Base-by-base conservation (phyloP, 2,329 filamentous ascomycete species). In the Pyrenophora graminea region DNA sequence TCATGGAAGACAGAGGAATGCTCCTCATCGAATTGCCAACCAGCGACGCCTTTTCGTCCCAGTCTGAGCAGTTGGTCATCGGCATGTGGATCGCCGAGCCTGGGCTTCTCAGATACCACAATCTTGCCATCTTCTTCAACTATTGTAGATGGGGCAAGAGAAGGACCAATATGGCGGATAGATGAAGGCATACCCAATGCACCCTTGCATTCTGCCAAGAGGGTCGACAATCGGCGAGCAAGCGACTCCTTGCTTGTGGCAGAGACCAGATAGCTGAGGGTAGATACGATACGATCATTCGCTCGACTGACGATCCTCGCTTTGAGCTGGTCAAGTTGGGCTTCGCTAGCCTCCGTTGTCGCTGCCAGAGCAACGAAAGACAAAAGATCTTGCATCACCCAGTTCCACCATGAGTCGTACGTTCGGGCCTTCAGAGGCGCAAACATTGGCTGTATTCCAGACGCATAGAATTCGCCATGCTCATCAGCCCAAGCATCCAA, bases 341-440 rank as follows among this genome's bases (percentile, higher is more conserved):
- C 18, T 7, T 19, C 21, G 13, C 18, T 19, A 4, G 25, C 15
- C n/a, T 42, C 39, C 19, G 44, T 8, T 39, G 6, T n/a, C 32
- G 39, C 39, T 32, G 25, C 30, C n/a, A 31, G 25, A 32, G 25
- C 13, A 27, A 42, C 39, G 19, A 56, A 45, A 30, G 50, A 47
- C 33, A 61, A 53, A 4, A 58, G 44, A 47, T 62, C 59, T 36
- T 62, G 59, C 17, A 59, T 10, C 6, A 44, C 55, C 59, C 59
- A 62, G 33, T 60, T 60, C 59, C 59, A 62, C 33, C 44, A 58
- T 10, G 59, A 62, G 30, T 53, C 55, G 33, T 55, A 62, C 12
- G 45, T 41, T 21, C 59, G 57, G 2, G 48, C 57, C 50, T 62
- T 62, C 19, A 47, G 33, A n/a, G 33, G 15, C 31, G 52, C 48